These are phyloP conservation scores for Inga leiocalycina DNA, from an alignment of 306 rosid genomes.

Conservation along the genomic window DNA sequence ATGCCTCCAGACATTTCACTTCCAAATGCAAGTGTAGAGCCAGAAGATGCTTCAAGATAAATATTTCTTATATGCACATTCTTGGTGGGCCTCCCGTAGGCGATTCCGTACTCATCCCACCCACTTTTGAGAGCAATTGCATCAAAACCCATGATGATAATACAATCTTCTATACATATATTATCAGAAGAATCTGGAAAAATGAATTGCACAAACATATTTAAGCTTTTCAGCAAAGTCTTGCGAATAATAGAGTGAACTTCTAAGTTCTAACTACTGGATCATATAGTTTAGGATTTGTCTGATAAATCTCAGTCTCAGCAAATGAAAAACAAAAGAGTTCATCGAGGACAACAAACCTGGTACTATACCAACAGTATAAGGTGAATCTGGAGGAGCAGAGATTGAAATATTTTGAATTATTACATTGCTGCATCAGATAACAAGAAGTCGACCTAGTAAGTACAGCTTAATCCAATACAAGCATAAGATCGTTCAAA, in stretches of 20 bases:
- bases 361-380: constrained; percentile 86
- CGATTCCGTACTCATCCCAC: constrained; percentile 97
- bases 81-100: constrained; percentile 83
- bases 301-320: background rate
- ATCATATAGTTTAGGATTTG: background rate
- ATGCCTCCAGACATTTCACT: constrained; percentile 99
- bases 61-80: constrained; percentile 79
- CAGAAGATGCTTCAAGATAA: constrained; percentile 67
- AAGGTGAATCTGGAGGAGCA: constrained; percentile 80
- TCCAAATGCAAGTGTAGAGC: constrained; percentile 84
- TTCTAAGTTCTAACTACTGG: background rate
- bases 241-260: background rate
- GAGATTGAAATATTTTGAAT: constrained; percentile 77
- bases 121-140: constrained; percentile 93
- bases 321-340: background rate
- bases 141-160: constrained; percentile 73
- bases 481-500: background rate
- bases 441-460: constrained; percentile 26
- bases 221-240: background rate
- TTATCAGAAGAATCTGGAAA: constrained; percentile 82
- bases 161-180: constrained; percentile 88
- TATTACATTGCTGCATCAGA: constrained; percentile 70
- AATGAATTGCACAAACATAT: constrained; percentile 1
- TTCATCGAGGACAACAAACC: constrained; percentile 49
- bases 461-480: constrained; percentile 20